Evolutionary conservation across 352 stramenopile species (phyloP).

Genomic region (Phytophthora colocasiae): DNA sequence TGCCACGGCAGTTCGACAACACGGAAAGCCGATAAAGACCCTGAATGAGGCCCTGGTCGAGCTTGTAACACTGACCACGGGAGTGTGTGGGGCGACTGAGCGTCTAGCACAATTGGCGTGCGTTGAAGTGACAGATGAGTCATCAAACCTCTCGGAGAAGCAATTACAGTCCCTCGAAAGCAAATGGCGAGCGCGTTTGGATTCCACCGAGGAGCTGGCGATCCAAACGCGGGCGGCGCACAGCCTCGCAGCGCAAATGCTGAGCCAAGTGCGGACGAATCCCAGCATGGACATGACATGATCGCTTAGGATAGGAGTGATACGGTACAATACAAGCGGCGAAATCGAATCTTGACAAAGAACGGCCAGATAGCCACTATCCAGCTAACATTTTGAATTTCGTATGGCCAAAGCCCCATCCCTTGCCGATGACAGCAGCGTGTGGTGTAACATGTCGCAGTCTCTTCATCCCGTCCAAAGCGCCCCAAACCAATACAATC

Average conservation of each 20-base stretch:
- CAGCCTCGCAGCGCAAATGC: conserved; percentile 20
- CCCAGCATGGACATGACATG: no score
- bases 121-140: neutral
- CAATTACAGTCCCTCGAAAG: conserved; percentile 12
- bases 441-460: conserved; percentile 18
- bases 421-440: conserved; percentile 3
- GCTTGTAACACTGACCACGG: conserved; percentile 17
- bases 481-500: neutral
- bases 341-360: conserved; percentile 6
- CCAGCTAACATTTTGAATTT: neutral
- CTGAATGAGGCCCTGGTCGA: conserved; percentile 19
- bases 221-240: conserved; percentile 24
- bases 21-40: conserved; percentile 1
- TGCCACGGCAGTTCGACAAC: neutral
- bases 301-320: neutral
- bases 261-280: conserved; percentile 10
- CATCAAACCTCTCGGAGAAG: conserved; percentile 12
- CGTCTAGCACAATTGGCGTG: conserved; percentile 12
- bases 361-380: conserved; percentile 2
- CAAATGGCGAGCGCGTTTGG: conserved; percentile 24
- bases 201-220: conserved; percentile 21
- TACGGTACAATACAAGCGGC: no score
- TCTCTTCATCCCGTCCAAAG: conserved; percentile 9
- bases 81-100: conserved; percentile 16
- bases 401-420: neutral